Evolutionary conservation across 73 alveolate species (phyloP), one percentile per base, ranked within the genome.

Genomic region (Durusdinium trenchii): DNA sequence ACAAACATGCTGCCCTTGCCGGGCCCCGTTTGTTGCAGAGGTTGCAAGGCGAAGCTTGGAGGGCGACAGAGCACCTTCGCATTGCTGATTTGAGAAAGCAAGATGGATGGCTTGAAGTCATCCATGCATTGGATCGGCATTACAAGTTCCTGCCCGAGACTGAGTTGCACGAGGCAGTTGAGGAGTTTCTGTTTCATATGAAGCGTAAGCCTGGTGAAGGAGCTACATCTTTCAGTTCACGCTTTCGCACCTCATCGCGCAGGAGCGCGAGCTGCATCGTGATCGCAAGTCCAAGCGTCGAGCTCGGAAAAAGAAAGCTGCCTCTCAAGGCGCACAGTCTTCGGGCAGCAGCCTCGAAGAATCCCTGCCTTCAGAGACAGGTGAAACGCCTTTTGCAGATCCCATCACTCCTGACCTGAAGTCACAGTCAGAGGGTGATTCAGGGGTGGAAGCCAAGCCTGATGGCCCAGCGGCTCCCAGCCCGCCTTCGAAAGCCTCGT

Each of bases 61-160:
- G 92, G 23, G 94, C 94, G 3, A 83, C 94, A 20, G 94, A 83
- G 51, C 94, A 83, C 73, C 60, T 86, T 26, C 5, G 40, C 28
- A 38, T 86, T 10, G 43, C 62, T 0, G 81, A 51, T 7, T 43
- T 86, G 12, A 38, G 95, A 4, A 2, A 32, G 0, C 26, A 30
- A 0, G n/a, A 57, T 0, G 95, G 95, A 16, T 86, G 95, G 95
- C 45, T 38, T 0, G n/a, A 48, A 32, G 95, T 86, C n/a, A 43
- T 86, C 0, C 3, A n/a, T 0, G 95, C 95, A 1, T 61, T 86
- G 7, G 95, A 86, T 60, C 20, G 38, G 46, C 95, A 86, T 32
- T 86, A 86, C 57, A n/a, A 42, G 16, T 86, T 54, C 32, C 57
- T 86, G 43, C 95, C 95, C 5, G 95, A 86, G 60, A 86, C 95